These are phyloP conservation scores for Kuraishia hungarica DNA, from an alignment of 805 yeast species.

Conservation along the genomic window DNA sequence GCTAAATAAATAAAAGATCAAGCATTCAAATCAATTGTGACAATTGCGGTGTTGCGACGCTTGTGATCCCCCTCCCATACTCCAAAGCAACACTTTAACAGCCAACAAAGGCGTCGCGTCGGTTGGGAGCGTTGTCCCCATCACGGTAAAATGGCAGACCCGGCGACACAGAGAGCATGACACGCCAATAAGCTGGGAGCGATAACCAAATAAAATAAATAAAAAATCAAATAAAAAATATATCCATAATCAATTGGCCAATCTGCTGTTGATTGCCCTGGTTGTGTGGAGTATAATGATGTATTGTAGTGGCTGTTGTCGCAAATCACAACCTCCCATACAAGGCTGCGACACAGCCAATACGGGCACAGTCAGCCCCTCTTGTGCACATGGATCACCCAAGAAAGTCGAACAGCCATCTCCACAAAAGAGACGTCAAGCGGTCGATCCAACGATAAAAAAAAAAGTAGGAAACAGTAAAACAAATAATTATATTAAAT, in stretches of 20 bases:
- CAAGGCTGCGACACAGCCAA: not conserved
- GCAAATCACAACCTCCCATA: not conserved
- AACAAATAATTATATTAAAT: not conserved
- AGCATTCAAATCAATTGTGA: no score
- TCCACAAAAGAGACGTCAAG: not conserved
- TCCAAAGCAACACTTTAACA: not conserved
- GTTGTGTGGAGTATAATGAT: not conserved
- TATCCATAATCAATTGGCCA: not conserved
- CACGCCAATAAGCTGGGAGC: not conserved
- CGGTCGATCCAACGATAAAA: not conserved
- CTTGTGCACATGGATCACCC: not conserved
- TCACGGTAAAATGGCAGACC: not conserved
- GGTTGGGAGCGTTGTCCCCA: not conserved
- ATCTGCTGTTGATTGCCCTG: not conserved
- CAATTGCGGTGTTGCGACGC: not conserved
- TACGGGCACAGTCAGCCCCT: not conserved
- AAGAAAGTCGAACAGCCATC: not conserved
- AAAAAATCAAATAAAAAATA: no score
- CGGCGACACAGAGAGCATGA: not conserved
- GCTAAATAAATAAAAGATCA: no score
- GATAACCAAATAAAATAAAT: not conserved
- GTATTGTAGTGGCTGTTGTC: not conserved
- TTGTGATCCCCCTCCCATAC: not conserved
- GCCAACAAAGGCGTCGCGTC: not conserved
- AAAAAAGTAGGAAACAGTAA: not conserved